Evolutionary conservation across 352 stramenopile genomes (phyloP).

Genomic region (Globisporangium paddicum): DNA sequence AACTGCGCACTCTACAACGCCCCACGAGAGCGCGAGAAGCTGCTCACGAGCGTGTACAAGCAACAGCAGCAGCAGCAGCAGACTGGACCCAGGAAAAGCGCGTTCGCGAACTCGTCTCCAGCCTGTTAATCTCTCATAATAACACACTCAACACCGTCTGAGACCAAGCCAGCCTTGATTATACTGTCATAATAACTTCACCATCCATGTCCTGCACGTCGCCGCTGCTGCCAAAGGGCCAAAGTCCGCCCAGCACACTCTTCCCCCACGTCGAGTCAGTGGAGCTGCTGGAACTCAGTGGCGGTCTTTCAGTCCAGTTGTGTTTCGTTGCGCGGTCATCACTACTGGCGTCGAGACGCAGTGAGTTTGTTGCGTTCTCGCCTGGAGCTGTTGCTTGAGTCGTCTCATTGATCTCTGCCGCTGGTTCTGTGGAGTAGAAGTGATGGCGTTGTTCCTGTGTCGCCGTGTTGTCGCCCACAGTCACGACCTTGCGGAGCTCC

Average conservation of each 20-base stretch:
- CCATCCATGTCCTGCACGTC: conserved; percentile 40
- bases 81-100: neutral
- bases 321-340: neutral
- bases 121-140: neutral
- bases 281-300: conserved; percentile 6
- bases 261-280: conserved; percentile 30
- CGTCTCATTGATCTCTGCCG: too few relatives aligned
- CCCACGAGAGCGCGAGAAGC: conserved; percentile 49
- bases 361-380: too few relatives aligned
- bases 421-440: neutral
- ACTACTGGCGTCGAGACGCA: neutral
- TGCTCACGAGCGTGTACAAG: conserved; percentile 52
- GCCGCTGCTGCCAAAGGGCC: conserved; percentile 29
- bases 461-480: neutral
- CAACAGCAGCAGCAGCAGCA: conserved; percentile 35
- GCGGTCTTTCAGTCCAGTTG: conserved; percentile 29
- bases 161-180: conserved; percentile 17
- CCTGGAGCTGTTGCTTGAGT: too few relatives aligned
- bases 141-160: too few relatives aligned
- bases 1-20: conserved; percentile 70
- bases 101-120: neutral
- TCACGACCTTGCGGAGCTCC: conserved; percentile 51
- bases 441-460: neutral
- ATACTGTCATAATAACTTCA: conserved; percentile 84
- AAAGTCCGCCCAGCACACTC: conserved; percentile 43